These are phyloP conservation scores for Pythium guiyangense DNA, from an alignment of 352 stramenopile species.

Conservation along the genomic window DNA sequence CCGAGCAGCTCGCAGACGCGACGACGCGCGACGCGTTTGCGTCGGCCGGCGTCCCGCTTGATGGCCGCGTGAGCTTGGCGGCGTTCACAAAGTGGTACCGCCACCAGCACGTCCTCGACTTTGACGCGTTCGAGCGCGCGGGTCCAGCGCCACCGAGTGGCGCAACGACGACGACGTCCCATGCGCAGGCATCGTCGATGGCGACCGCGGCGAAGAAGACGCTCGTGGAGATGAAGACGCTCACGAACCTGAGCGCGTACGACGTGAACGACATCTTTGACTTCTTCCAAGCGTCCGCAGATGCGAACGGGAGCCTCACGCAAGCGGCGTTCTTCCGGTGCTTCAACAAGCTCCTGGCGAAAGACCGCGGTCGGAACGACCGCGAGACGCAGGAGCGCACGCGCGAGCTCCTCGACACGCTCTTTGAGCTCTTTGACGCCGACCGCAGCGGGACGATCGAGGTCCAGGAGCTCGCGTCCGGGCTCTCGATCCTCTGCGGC, in stretches of 20 bases:
- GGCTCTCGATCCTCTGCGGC: slow-evolving; percentile 85
- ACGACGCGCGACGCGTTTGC: slow-evolving; percentile 70
- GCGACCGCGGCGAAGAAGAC: slow-evolving; percentile 19
- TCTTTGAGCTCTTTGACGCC: slow-evolving; percentile 81
- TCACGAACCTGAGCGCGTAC: slow-evolving; percentile 79
- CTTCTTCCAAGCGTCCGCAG: slow-evolving; percentile 74
- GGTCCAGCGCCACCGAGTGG: too few species aligned
- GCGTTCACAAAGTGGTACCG: slow-evolving; percentile 87
- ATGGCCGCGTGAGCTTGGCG: slow-evolving; percentile 66
- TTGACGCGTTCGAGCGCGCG: slow-evolving; percentile 9
- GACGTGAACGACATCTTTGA: slow-evolving; percentile 86
- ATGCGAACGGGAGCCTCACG: slow-evolving; percentile 51
- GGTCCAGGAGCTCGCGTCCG: slow-evolving; percentile 78
- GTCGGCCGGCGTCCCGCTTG: slow-evolving; percentile 51
- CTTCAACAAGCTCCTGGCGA: slow-evolving; percentile 78
- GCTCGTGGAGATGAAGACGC: slow-evolving; percentile 68
- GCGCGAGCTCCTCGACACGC: slow-evolving; percentile 52
- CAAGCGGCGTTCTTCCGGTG: slow-evolving; percentile 75
- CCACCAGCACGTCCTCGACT: slow-evolving; percentile 21
- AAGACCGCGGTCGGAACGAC: slow-evolving; percentile 27
- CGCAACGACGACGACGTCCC: slow-evolving; percentile 3
- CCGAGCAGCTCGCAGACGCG: slow-evolving; percentile 64
- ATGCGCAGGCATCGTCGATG: slow-evolving; percentile 3
- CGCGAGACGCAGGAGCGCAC: slow-evolving; percentile 35
- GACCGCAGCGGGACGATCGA: slow-evolving; percentile 82